Percentiles rank a stretch among this genome's conserved stretches.
Conservation (phyloP, 2,329 filamentous ascomycete genomes). For the Pyrenophora tritici-repentis region DNA sequence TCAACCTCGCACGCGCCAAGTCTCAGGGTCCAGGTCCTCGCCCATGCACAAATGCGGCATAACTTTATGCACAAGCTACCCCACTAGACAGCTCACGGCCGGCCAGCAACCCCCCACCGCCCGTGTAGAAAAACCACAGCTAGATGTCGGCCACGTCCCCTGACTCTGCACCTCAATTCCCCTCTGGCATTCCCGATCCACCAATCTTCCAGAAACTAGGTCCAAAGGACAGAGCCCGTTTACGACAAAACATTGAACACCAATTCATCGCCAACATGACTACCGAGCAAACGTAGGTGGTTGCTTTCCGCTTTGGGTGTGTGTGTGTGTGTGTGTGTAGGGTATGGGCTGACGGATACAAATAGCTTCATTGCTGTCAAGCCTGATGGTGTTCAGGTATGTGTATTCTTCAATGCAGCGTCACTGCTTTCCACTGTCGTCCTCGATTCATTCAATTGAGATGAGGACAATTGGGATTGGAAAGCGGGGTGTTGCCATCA, state of each 20-base stretch:
- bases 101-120: slow-evolving; percentile 18
- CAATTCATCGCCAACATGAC: slow-evolving; percentile 54
- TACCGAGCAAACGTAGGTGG: slow-evolving; percentile 87
- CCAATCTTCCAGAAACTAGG: slow-evolving; percentile 54
- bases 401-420: slow-evolving; percentile 16
- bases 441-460: neutral
- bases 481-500: neutral
- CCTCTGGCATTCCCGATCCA: slow-evolving; percentile 19
- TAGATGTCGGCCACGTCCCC: slow-evolving; percentile 20
- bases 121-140: slow-evolving; percentile 29
- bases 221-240: slow-evolving; percentile 53
- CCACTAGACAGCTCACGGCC: slow-evolving; percentile 16
- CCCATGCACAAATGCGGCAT: slow-evolving; percentile 10
- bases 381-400: slow-evolving; percentile 98
- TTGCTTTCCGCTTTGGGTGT: too few species aligned
- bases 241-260: slow-evolving; percentile 44
- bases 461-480: neutral
- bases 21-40: slow-evolving; percentile 9
- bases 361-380: slow-evolving; percentile 99
- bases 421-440: neutral
- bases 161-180: slow-evolving; percentile 17
- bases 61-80: slow-evolving; percentile 15
- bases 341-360: neutral
- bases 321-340: too few species aligned
- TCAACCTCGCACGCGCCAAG: slow-evolving; percentile 14